Base-by-base conservation (phyloP, 2,329 filamentous ascomycete species). In the Verticillium albo-atrum region DNA sequence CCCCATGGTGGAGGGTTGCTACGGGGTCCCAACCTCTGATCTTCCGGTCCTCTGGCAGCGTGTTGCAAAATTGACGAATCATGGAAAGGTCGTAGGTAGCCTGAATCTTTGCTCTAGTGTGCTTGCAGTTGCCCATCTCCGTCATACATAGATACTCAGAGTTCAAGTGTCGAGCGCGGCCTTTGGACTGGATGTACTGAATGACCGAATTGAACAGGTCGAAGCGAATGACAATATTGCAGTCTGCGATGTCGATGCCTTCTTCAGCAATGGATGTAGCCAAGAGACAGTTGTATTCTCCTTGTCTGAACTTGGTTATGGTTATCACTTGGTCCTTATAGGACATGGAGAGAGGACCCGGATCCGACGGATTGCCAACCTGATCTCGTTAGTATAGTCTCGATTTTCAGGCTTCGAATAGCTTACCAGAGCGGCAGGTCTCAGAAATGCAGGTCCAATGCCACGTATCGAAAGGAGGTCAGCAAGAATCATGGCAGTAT, bases 101-200 rank as follows among this genome's bases (percentile, higher is more conserved):
- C 64, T 90, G 83, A 10, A 78, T 72, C 2, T 91, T 70, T n/a
- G 78, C 77, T 37, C 80, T 73, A 1, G 71, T 65, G 55, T 96
- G 89, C 0, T 77, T 75, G 14, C 71, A 64, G 66, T 97, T 97
- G 7, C 82, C 83, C 1, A 74, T 69, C 69, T 98, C 93, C 2
- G 91, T 71, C 90, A 99, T 93, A 67, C 90, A 91, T 34, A 93
- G 83, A 71, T 94, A 97, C 63, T 84, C 87, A 0, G 95, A 98
- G 58, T 89, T 82, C 1, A 76, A 73, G 67, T 92, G 89, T 42
- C 95, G 84, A 14, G 95, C 95, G 58, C 95, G 85, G 0, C 95
- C 95, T 63, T 92, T 85, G 15, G 93, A 97, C 72, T 99, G 95
- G 23, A 98, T 88, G 70, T 97, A 98, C 68, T 96, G 91, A 57